These are phyloP conservation scores for Sungouiella thailandica DNA, from an alignment of 805 yeast species.

Conservation along the genomic window DNA sequence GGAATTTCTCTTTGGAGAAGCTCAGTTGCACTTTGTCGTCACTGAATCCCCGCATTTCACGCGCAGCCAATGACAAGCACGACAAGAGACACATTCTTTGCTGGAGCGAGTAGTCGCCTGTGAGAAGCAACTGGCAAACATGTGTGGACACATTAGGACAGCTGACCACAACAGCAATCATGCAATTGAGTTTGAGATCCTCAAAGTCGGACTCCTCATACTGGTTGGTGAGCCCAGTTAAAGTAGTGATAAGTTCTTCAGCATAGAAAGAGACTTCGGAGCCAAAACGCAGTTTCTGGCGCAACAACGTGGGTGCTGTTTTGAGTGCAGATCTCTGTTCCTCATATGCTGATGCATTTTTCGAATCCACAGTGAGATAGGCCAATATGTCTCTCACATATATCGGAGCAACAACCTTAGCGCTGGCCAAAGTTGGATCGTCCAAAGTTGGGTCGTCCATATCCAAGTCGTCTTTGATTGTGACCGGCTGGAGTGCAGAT, in stretches of 20 bases:
- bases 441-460: conserved; percentile 15
- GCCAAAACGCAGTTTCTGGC: conserved; percentile 58
- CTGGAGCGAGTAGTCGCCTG: conserved; percentile 78
- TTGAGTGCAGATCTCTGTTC: conserved; percentile 47
- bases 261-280: conserved; percentile 58
- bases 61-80: conserved; percentile 62
- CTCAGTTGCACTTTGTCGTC: conserved; percentile 44
- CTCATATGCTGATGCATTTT: conserved; percentile 43
- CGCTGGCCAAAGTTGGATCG: conserved; percentile 39
- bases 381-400: conserved; percentile 68
- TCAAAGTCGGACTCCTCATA: conserved; percentile 59
- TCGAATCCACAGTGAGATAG: conserved; percentile 46
- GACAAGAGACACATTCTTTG: conserved; percentile 69
- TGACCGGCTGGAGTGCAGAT: conserved; percentile 15
- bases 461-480: conserved; percentile 1
- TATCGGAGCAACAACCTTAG: conserved; percentile 45
- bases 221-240: conserved; percentile 53
- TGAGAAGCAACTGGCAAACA: conserved; percentile 44
- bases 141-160: conserved; percentile 40
- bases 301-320: conserved; percentile 53
- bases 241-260: conserved; percentile 43
- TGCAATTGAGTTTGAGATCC: conserved; percentile 54
- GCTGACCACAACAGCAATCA: conserved; percentile 60
- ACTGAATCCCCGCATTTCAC: conserved; percentile 62
- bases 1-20: conserved; percentile 22